Evolutionary conservation across 2,329 filamentous ascomycete genomes (phyloP).

Genomic region (Xenoacremonium recifei): DNA sequence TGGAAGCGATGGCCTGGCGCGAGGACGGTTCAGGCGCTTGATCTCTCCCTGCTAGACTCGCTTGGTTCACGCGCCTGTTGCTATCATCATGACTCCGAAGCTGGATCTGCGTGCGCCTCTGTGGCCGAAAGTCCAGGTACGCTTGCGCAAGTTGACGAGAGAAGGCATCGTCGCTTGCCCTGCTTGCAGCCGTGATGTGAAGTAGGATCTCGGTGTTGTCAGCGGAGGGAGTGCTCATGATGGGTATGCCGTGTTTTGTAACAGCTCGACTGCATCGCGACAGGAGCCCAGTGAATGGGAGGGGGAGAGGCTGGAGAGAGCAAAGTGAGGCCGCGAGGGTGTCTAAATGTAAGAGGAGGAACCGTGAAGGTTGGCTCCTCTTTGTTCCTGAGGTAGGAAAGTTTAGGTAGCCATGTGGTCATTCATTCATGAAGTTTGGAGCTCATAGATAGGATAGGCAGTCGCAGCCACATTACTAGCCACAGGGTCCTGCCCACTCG

Average conservation of each 20-base stretch:
- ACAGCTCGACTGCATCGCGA: constrained; percentile 22
- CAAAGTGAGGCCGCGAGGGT: too few relatives aligned
- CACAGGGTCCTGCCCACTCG: too few relatives aligned
- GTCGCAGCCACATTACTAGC: too few relatives aligned
- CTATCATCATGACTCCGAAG: too few relatives aligned
- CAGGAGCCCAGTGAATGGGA: constrained; percentile 2
- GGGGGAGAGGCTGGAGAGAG: neutral
- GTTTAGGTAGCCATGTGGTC: too few relatives aligned
- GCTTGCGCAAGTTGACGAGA: constrained; percentile 51
- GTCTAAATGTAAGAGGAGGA: too few relatives aligned
- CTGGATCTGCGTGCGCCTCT: constrained; percentile 11
- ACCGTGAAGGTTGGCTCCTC: too few relatives aligned
- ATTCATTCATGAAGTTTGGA: too few relatives aligned
- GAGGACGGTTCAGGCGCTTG: constrained; percentile 8
- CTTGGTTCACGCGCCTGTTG: too few relatives aligned
- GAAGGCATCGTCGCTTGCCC: constrained; percentile 43
- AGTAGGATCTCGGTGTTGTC: constrained; percentile 52
- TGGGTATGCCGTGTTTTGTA: constrained; percentile 3
- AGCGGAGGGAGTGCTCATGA: constrained; percentile 24
- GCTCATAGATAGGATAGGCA: too few relatives aligned
- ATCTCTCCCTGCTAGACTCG: too few relatives aligned
- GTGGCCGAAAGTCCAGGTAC: constrained; percentile 48
- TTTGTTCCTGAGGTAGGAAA: too few relatives aligned
- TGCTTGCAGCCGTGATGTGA: constrained; percentile 53
- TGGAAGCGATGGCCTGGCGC: constrained; percentile 8